Evolutionary conservation across 495 filamentous ascomycete species (phyloP), one percentile per base, ranked within the genome.

Genomic region (Podospora bellae-mahoneyi): DNA sequence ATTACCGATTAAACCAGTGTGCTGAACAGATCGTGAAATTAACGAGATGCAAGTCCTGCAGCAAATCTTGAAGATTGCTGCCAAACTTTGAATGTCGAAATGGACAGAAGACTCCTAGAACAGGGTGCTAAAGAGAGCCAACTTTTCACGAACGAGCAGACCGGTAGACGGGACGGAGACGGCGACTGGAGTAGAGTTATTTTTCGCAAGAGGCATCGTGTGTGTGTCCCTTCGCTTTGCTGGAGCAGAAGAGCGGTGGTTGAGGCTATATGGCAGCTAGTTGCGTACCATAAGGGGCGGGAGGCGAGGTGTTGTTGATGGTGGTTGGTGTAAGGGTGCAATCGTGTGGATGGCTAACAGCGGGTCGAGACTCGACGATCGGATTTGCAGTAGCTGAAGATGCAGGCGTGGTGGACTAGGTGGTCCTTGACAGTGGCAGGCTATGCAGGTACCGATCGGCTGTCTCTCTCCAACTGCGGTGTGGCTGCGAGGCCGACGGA

Each of bases 161-260:
- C 82, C 82, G 83, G 83, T 78, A 71, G 81, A 85, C 83, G 78
- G 78, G 78, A 78, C 81, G 75, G 75, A 79, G 84, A 83, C 76
- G 84, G 80, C 85, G 84, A 87, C 85, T 85, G 85, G 82, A 78
- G 80, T 81, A 71, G 69, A 75, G 66, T 70, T 64, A 67, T 69
- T 75, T 78, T 75, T 77, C 78, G 73, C 80, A 84, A 86, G 71
- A 80, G 77, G 77, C 84, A 86, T 86, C 64, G 76, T 85, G 83
- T 78, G 78, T 72, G 75, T 48, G 30, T 20, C 74, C 70, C 76
- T 80, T 78, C 74, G 78, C 78, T 64, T n/a, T 58, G 55, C 53
- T 58, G 56, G 26, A 58, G 68, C 34, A 69, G 70, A 75, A 75
- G 73, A 74, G 67, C 56, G 32, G 62, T 68, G 64, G 56, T 64